Conservation (phyloP, 2,329 filamentous ascomycete genomes). For the Uncinocarpus reesii region DNA sequence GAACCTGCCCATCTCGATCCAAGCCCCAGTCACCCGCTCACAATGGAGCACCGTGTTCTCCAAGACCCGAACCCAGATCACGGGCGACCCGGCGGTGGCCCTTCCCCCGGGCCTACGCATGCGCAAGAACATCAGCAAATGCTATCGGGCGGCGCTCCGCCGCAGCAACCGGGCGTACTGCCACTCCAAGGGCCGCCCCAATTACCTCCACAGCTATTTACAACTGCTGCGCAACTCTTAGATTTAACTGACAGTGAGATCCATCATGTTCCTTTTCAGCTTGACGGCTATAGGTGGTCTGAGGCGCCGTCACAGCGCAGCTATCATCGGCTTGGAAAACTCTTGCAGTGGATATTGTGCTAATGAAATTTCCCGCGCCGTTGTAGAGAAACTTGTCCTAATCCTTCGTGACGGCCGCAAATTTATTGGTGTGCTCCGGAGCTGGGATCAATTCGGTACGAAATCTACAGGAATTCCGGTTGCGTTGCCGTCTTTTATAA, state of each 20-base stretch:
- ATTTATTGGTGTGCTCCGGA: constrained; percentile 80
- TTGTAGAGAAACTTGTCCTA: constrained; percentile 81
- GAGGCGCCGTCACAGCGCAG: neutral
- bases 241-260: constrained; percentile 87
- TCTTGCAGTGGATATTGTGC: neutral
- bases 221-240: constrained; percentile 86
- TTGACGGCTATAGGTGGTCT: neutral
- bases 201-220: constrained; percentile 82
- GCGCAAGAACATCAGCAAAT: constrained; percentile 22
- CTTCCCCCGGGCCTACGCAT: constrained; percentile 20
- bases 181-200: constrained; percentile 33
- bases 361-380: neutral
- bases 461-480: neutral
- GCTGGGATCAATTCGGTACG: constrained; percentile 96
- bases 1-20: neutral
- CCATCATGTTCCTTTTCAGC: neutral
- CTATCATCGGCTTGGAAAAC: neutral
- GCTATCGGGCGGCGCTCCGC: constrained; percentile 5
- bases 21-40: constrained; percentile 8
- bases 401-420: constrained; percentile 88
- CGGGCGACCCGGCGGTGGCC: constrained; percentile 6
- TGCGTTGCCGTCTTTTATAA: constrained; percentile 4
- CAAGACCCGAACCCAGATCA: constrained; percentile 22
- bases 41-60: constrained; percentile 31
- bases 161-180: constrained; percentile 14